Evolutionary conservation across 2,329 filamentous ascomycete species (phyloP), one percentile per base, ranked within the genome.

Genomic region (Geosmithia flava): DNA sequence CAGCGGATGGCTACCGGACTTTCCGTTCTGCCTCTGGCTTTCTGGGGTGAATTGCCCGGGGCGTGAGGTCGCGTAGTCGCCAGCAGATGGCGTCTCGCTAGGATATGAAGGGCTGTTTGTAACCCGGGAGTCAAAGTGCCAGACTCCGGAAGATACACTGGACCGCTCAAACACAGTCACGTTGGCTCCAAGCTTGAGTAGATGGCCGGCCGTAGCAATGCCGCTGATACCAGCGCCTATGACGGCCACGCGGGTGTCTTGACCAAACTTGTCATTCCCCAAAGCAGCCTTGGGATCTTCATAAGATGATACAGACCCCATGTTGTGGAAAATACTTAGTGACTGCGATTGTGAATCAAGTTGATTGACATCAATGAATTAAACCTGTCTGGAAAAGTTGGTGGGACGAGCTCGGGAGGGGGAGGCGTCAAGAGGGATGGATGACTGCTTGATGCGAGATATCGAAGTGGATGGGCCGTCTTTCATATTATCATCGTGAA

Each of bases 221-320:
- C 67, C 67, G 44, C 65, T 68, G 20, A 68, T 63, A 2, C 67
- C 67, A 5, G 66, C 63, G 3, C 67, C 67, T 39, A 69, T 56
- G 2, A 69, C 62, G 1, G 65, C 67, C 1, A 68, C 65, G 43
- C 49, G 53, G 27, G 47, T 53, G 0, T 44, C 48, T 0, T 47
- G 49, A 2, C 53, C 45, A 7, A 58, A 58, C 1, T 37, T 37
- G 23, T 27, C 23, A 27, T 27, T 27, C 8, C 23, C 23, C 33
- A 16, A 16, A 6, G 11, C 33, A 13, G 33, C 15, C 33, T 37
- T 11, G 11, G 11, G 11, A 13, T 37, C 15, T 13, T 37, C 33
- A 37, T 37, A 16, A 37, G 33, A 37, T 16, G 10, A 16, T 11
- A 37, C 15, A 37, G 33, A 37, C 5, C 33, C 33, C 33, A 37